Percentiles rank a stretch among this genome's conserved stretches.
Evolutionary conservation across 129 eudicot genomes (phyloP).

Genomic region (Sambucus nigra): DNA sequence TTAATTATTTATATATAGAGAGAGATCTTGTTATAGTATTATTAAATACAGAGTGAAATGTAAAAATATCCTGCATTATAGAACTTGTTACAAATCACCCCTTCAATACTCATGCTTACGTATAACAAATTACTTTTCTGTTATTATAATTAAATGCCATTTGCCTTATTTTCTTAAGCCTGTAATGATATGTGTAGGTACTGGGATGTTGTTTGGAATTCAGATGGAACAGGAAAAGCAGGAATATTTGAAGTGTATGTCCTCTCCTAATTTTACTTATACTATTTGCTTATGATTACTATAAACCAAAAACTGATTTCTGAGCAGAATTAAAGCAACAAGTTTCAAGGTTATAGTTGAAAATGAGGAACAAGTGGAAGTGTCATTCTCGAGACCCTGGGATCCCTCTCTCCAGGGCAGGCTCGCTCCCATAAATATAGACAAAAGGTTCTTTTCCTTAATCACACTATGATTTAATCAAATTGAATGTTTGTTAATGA

Average conservation of each 20-base stretch:
- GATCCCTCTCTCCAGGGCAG: constrained; percentile 68
- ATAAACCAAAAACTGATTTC: not conserved
- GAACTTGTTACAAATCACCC: too few species aligned
- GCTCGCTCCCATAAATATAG: constrained; percentile 75
- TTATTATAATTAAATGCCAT: too few species aligned
- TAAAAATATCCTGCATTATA: too few species aligned
- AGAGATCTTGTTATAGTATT: too few species aligned
- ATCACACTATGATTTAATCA: too few species aligned
- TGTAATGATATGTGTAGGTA: constrained; percentile 61
- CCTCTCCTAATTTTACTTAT: constrained; percentile 1
- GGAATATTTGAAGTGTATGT: constrained; percentile 71
- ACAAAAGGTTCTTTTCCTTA: constrained; percentile 58
- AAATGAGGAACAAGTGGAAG: constrained; percentile 72
- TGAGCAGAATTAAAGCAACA: constrained; percentile 55
- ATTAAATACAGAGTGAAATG: too few species aligned
- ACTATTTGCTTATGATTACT: not conserved
- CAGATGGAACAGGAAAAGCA: constrained; percentile 55
- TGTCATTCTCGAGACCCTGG: constrained; percentile 86
- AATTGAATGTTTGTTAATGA: too few species aligned
- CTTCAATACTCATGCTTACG: not conserved
- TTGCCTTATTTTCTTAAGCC: too few species aligned
- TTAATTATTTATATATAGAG: too few species aligned
- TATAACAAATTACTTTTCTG: too few species aligned
- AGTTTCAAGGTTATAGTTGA: constrained; percentile 53
- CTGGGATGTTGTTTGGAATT: constrained; percentile 93